These are phyloP conservation scores for Aspergillus fumigatiaffinis DNA, from an alignment of 2,329 filamentous ascomycete genomes.

Conservation along the genomic window DNA sequence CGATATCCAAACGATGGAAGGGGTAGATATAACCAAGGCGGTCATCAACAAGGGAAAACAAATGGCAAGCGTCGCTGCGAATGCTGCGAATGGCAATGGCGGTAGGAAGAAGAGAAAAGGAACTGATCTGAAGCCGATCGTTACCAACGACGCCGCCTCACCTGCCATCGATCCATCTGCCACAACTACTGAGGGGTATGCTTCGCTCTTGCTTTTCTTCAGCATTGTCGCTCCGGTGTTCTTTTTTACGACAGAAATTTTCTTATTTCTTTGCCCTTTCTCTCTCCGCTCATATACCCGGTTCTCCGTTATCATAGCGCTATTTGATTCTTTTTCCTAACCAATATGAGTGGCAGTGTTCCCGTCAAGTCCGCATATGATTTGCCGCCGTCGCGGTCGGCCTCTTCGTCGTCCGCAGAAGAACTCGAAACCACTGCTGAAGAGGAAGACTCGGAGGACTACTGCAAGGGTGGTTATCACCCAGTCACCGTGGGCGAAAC, in stretches of 20 bases:
- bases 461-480: slow-evolving; percentile 98
- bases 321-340: slow-evolving; percentile 3
- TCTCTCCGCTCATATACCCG: slow-evolving; percentile 1
- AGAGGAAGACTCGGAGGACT: slow-evolving; percentile 98
- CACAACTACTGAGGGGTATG: slow-evolving; percentile 46
- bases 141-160: slow-evolving; percentile 56
- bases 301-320: slow-evolving; percentile 4
- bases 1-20: slow-evolving; percentile 52
- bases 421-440: slow-evolving; percentile 92
- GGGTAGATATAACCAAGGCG: slow-evolving; percentile 60
- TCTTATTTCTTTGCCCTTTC: slow-evolving; percentile 7
- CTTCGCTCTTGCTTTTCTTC: slow-evolving; percentile 4
- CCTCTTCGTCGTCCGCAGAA: slow-evolving; percentile 72
- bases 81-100: slow-evolving; percentile 51
- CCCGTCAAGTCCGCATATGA: slow-evolving; percentile 36
- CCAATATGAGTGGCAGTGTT: slow-evolving; percentile 16
- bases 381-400: slow-evolving; percentile 65
- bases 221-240: not conserved
- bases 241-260: not conserved
- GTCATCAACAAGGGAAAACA: slow-evolving; percentile 64
- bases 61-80: slow-evolving; percentile 49
- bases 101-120: slow-evolving; percentile 65
- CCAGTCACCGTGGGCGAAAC: slow-evolving; percentile 91
- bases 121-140: slow-evolving; percentile 62
- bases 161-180: slow-evolving; percentile 36